These are phyloP conservation scores for Aspergillus nomiae DNA, from an alignment of 2,329 filamentous ascomycete genomes.

Conservation along the genomic window DNA sequence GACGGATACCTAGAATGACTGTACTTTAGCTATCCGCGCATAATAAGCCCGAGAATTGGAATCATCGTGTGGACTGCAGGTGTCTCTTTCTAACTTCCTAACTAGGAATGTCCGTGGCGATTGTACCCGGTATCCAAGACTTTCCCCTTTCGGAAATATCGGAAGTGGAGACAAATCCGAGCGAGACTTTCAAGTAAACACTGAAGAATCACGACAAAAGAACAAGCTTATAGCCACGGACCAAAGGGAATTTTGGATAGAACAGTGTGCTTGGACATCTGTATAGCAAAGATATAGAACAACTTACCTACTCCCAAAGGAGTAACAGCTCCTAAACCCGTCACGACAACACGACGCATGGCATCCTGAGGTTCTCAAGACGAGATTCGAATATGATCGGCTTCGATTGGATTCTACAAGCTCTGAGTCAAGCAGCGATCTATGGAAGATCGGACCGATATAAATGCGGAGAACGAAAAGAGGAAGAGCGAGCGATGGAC, in stretches of 20 bases:
- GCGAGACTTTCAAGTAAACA: conserved; percentile 4
- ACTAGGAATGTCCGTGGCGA: conserved; percentile 22
- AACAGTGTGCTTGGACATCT: neutral
- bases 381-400: neutral
- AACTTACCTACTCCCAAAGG: conserved; percentile 74
- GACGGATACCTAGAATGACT: conserved; percentile 59
- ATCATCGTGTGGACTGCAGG: neutral
- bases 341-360: conserved; percentile 73
- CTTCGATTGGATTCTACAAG: neutral
- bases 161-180: conserved; percentile 28
- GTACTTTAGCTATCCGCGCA: conserved; percentile 11
- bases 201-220: conserved; percentile 4
- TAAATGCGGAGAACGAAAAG: conserved; percentile 6
- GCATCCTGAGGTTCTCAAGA: conserved; percentile 18
- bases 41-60: neutral
- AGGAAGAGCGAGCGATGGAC: neutral
- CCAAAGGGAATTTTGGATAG: neutral
- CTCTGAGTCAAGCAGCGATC: neutral
- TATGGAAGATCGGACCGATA: conserved; percentile 14
- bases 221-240: neutral
- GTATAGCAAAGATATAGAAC: neutral
- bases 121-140: conserved; percentile 22
- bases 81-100: conserved; percentile 17
- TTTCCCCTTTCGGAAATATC: conserved; percentile 32
- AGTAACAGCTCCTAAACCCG: conserved; percentile 78